Evolutionary conservation across 805 yeast genomes (phyloP).

Genomic region (Brettanomyces custersianus): DNA sequence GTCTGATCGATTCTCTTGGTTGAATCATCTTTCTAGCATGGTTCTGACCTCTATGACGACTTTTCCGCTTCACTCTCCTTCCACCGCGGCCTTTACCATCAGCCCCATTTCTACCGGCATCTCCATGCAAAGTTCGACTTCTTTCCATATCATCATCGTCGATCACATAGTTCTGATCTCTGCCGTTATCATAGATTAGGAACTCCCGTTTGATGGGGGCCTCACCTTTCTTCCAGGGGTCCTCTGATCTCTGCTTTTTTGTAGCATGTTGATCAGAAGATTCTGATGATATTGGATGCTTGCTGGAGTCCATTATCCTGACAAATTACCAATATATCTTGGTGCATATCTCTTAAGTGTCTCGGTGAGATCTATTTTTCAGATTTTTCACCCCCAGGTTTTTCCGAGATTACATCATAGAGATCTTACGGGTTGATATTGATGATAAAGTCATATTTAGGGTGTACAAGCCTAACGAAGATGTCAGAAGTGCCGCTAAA

Average conservation of each 20-base stretch:
- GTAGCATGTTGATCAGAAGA: neutral
- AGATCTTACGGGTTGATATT: too few relatives aligned
- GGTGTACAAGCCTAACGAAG: too few relatives aligned
- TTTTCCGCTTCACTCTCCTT: conserved; percentile 32
- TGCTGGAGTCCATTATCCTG: neutral
- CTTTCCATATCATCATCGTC: conserved; percentile 42
- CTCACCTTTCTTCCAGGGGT: conserved; percentile 39
- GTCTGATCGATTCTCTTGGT: conserved; percentile 47
- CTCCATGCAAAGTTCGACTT: conserved; percentile 15
- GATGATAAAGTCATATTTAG: too few relatives aligned
- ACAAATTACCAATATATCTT: neutral
- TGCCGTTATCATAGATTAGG: conserved; percentile 21
- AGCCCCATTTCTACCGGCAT: conserved; percentile 14
- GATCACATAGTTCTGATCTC: neutral
- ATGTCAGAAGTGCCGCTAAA: neutral
- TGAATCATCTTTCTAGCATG: conserved; percentile 73
- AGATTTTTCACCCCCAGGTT: too few relatives aligned
- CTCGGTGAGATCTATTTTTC: too few relatives aligned
- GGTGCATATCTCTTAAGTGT: too few relatives aligned
- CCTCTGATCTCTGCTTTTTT: neutral
- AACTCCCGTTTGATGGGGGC: conserved; percentile 74
- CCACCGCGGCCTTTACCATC: conserved; percentile 26
- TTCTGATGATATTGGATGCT: neutral
- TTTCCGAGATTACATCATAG: too few relatives aligned
- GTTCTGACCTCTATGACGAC: conserved; percentile 63